phyloP scores from a whole-genome alignment of 2,329 filamentous ascomycete genomes.

The Arachnomyces sp. region DNA sequence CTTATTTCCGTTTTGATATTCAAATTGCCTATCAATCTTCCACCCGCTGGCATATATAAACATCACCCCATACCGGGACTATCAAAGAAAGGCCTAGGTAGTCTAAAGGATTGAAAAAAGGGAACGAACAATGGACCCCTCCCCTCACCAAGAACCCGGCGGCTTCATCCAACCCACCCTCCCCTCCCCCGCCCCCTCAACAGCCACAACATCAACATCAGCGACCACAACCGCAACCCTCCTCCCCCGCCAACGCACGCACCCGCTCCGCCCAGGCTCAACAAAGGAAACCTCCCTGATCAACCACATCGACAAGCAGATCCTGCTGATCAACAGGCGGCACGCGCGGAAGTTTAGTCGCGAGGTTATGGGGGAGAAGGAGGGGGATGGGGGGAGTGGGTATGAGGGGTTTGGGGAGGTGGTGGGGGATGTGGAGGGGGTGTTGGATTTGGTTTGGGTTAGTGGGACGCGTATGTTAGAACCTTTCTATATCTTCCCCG shows the following conservation, averaged over 20 bases:
- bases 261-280: conserved; percentile 48
- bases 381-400: conserved; percentile 36
- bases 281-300: conserved; percentile 52
- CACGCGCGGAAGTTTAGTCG: conserved; percentile 45
- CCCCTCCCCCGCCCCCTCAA: conserved; percentile 43
- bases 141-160: conserved; percentile 17
- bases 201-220: conserved; percentile 25
- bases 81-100: no score
- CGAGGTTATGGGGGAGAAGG: conserved; percentile 20
- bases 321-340: conserved; percentile 44
- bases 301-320: conserved; percentile 46
- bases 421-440: conserved; percentile 61
- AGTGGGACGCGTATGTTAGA: conserved; percentile 69
- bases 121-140: no score
- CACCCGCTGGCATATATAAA: no score
- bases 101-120: no score
- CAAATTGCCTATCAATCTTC: no score
- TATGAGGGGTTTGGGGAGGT: conserved; percentile 61
- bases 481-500: not conserved
- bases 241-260: conserved; percentile 45
- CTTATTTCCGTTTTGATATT: no score
- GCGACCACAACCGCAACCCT: conserved; percentile 30
- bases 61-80: no score
- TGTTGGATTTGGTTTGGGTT: conserved; percentile 78
- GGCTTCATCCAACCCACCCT: conserved; percentile 33